Conservation (phyloP, 768 basidiomycete species). For the Amanita phalloides region DNA sequence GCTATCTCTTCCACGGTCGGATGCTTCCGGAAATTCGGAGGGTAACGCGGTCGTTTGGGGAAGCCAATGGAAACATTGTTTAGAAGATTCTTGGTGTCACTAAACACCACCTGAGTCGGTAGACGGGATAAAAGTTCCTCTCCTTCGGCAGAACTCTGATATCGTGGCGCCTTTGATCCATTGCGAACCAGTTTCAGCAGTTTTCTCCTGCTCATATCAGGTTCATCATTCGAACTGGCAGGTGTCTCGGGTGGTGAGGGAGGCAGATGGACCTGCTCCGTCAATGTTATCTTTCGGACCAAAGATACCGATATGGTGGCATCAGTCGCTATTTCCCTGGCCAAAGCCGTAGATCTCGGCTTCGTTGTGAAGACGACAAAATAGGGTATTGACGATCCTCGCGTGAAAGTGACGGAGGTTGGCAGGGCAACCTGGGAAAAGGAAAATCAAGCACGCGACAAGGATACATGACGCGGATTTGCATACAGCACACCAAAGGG, state of each 20-base stretch:
- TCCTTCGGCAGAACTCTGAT: conserved; percentile 3
- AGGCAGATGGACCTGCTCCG: conserved; percentile 27
- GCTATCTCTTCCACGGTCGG: conserved; percentile 34
- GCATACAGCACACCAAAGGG: conserved; percentile 60
- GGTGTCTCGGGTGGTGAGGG: conserved; percentile 42
- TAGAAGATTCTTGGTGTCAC: conserved; percentile 34
- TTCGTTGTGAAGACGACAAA: conserved; percentile 66
- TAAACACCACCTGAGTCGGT: conserved; percentile 25
- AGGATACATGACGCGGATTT: conserved; percentile 1
- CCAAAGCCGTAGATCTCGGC: conserved; percentile 40
- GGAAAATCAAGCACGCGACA: conserved; percentile 4
- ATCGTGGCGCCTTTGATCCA: background rate
- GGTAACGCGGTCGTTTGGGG: conserved; percentile 52
- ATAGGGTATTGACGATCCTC: conserved; percentile 52
- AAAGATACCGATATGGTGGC: conserved; percentile 63
- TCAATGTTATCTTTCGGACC: conserved; percentile 47
- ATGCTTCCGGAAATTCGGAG: conserved; percentile 26
- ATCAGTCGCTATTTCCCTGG: conserved; percentile 58
- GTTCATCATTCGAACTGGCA: conserved; percentile 33
- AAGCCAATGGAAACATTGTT: conserved; percentile 55
- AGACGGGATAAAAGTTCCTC: conserved; percentile 34
- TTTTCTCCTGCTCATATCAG: conserved; percentile 18
- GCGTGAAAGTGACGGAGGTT: conserved; percentile 47
- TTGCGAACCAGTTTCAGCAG: conserved; percentile 22
- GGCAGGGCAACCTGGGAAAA: conserved; percentile 50